Evolutionary conservation across 106 monocot genomes (phyloP).

Genomic region (Dioscorea alata): DNA sequence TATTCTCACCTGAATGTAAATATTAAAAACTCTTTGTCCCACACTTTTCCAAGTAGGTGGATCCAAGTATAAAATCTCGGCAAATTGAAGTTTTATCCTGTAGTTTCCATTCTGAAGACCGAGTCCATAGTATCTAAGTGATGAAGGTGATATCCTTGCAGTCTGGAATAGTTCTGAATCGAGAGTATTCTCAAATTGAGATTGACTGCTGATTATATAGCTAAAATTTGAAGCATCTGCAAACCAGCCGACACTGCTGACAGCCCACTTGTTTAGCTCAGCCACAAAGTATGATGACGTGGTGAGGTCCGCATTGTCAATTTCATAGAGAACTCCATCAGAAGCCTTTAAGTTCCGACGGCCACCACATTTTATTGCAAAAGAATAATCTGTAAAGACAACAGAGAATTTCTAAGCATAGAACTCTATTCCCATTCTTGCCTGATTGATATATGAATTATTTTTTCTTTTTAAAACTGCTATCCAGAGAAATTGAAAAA

Average conservation of each 20-base stretch:
- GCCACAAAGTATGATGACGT: slow-evolving; percentile 72
- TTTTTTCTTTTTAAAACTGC: too few species aligned
- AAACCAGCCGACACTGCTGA: slow-evolving; percentile 77
- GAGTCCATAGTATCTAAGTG: slow-evolving; percentile 86
- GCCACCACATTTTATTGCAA: slow-evolving; percentile 86
- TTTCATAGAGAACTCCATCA: slow-evolving; percentile 49
- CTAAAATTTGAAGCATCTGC: slow-evolving; percentile 31
- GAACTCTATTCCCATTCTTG: too few species aligned
- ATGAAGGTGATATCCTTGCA: slow-evolving; percentile 70
- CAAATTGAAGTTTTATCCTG: slow-evolving; percentile 51
- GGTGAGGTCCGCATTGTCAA: slow-evolving; percentile 39
- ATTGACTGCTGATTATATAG: too few species aligned
- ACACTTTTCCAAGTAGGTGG: slow-evolving; percentile 46
- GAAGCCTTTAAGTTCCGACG: slow-evolving; percentile 30
- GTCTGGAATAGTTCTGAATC: slow-evolving; percentile 72
- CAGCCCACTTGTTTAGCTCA: slow-evolving; percentile 50
- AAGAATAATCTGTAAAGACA: slow-evolving; percentile 46
- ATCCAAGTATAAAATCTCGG: slow-evolving; percentile 35
- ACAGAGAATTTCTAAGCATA: too few species aligned
- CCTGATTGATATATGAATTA: too few species aligned
- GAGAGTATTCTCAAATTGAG: slow-evolving; percentile 61
- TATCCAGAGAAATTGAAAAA: too few species aligned
- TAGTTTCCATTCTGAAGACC: slow-evolving; percentile 96
- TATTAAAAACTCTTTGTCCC: slow-evolving; percentile 80
- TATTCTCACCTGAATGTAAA: slow-evolving; percentile 94